A percentile compares a stretch with the other conserved stretches of the same genome.
These are phyloP conservation scores for Clitoria ternatea DNA, from an alignment of 306 rosid genomes.

Conservation along the genomic window DNA sequence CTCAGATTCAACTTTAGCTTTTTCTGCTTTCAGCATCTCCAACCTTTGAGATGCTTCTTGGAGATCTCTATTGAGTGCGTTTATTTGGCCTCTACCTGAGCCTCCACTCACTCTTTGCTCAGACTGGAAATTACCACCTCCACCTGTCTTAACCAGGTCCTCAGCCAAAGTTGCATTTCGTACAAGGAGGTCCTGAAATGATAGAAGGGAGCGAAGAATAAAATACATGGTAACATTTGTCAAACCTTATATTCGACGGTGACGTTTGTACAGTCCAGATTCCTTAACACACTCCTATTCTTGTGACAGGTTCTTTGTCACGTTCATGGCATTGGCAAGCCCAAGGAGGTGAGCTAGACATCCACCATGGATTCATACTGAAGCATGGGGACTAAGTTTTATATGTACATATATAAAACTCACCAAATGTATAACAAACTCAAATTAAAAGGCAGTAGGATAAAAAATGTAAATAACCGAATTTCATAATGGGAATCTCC, in stretches of 20 bases:
- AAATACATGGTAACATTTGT: background rate
- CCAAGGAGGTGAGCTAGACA: background rate
- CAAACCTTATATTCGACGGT: background rate
- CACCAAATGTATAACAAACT: background rate
- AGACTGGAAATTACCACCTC: constrained; percentile 26
- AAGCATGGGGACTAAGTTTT: background rate
- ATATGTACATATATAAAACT: background rate
- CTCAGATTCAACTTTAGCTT: constrained; percentile 61
- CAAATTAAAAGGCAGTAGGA: background rate
- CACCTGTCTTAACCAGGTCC: constrained; percentile 47
- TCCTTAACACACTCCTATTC: background rate
- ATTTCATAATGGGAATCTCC: background rate
- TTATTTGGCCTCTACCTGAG: constrained; percentile 58
- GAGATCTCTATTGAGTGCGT: constrained; percentile 62
- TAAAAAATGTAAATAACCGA: background rate
- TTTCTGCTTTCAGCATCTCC: constrained; percentile 66
- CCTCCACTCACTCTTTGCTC: constrained; percentile 55
- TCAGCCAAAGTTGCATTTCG: constrained; percentile 82
- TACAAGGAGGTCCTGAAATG: constrained; percentile 65
- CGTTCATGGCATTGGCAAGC: background rate
- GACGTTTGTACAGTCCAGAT: background rate
- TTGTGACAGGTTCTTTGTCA: background rate
- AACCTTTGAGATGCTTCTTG: constrained; percentile 61
- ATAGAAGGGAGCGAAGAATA: background rate
- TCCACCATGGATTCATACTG: background rate